Conservation (phyloP, 352 stramenopile genomes). For the Globisporangium middletonii region DNA sequence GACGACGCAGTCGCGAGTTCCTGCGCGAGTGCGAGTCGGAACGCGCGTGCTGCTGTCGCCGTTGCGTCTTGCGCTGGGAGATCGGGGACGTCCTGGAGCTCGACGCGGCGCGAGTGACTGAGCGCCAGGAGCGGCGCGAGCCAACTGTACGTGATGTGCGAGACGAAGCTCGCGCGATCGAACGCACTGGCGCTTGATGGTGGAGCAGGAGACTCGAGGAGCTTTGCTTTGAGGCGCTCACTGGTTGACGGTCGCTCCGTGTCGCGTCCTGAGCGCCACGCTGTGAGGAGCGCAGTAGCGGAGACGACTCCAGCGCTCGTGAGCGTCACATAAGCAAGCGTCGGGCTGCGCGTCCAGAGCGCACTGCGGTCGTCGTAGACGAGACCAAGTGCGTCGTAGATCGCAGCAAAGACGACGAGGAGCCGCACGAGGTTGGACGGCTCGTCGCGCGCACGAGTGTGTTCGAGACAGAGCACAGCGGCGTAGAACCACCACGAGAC, state of each 20-base stretch:
- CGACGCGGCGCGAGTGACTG: slow-evolving; percentile 41
- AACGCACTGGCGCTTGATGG: slow-evolving; percentile 24
- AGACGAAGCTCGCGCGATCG: slow-evolving; percentile 45
- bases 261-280: slow-evolving; percentile 8
- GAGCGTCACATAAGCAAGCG: neutral
- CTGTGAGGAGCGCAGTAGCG: slow-evolving; percentile 3
- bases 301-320: neutral
- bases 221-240: neutral
- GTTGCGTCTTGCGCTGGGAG: slow-evolving; percentile 49
- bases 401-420: slow-evolving; percentile 12
- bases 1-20: neutral
- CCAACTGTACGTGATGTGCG: slow-evolving; percentile 62
- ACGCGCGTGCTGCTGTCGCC: slow-evolving; percentile 16
- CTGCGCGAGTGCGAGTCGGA: neutral
- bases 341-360: neutral
- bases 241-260: no score
- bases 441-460: neutral
- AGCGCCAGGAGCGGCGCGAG: slow-evolving; percentile 59
- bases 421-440: slow-evolving; percentile 5
- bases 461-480: slow-evolving; percentile 12
- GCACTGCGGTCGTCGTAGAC: neutral
- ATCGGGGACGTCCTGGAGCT: slow-evolving; percentile 50
- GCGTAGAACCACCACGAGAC: slow-evolving; percentile 16
- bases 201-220: neutral
- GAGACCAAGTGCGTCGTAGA: slow-evolving; percentile 8